phyloP scores from a whole-genome alignment of 1,284 basidiomycete species.

The Leccinum insigne region DNA sequence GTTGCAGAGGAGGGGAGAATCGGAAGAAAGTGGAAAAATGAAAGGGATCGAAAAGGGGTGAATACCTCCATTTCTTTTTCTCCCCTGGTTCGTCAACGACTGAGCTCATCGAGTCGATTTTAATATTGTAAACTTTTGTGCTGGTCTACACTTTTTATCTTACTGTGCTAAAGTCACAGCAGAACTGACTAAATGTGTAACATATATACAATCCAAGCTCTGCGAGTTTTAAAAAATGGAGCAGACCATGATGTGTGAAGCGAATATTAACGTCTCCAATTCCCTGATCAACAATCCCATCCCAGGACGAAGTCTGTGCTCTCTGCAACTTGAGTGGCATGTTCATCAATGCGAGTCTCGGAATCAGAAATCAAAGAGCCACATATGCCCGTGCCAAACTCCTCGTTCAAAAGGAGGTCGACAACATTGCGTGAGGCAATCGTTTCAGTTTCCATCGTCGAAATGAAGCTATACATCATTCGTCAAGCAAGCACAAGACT shows the following conservation, averaged over 20 bases:
- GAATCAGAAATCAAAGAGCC: conserved; percentile 33
- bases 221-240: neutral
- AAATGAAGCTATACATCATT: conserved; percentile 56
- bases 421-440: conserved; percentile 83
- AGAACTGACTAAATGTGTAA: neutral
- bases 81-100: neutral
- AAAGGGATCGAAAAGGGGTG: neutral
- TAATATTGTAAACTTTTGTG: neutral
- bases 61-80: neutral
- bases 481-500: conserved; percentile 10
- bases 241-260: neutral
- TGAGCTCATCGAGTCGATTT: neutral
- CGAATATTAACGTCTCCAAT: neutral
- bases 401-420: conserved; percentile 70
- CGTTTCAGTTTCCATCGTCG: conserved; percentile 93
- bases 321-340: conserved; percentile 21
- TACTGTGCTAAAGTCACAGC: neutral
- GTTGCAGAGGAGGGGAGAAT: neutral
- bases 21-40: neutral
- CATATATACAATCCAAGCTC: conserved; percentile 4
- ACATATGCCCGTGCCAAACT: conserved; percentile 66
- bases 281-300: conserved; percentile 56
- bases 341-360: conserved; percentile 12
- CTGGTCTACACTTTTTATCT: neutral
- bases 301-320: conserved; percentile 55